Percentiles rank a stretch among this genome's conserved stretches.
These are phyloP conservation scores for Botrytis fabae DNA, from an alignment of 2,329 filamentous ascomycete genomes.

Conservation along the genomic window DNA sequence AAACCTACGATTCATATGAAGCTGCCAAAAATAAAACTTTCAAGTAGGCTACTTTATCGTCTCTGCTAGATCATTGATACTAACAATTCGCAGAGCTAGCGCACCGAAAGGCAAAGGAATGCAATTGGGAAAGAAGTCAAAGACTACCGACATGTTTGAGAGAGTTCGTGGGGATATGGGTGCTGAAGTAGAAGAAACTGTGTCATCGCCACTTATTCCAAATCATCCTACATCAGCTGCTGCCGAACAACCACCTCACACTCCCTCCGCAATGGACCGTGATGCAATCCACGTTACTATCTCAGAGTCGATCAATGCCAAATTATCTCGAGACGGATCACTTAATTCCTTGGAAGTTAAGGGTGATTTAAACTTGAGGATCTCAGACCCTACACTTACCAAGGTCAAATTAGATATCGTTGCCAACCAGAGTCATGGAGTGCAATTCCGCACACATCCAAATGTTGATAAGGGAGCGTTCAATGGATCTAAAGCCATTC, in stretches of 20 bases:
- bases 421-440: conserved; percentile 75
- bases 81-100: conserved; percentile 47
- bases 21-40: conserved; percentile 94
- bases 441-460: conserved; percentile 91
- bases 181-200: conserved; percentile 73
- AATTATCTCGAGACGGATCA: conserved; percentile 82
- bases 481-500: conserved; percentile 78
- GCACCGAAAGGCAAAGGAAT: conserved; percentile 93
- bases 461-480: conserved; percentile 92
- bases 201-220: conserved; percentile 63
- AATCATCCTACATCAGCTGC: conserved; percentile 50
- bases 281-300: conserved; percentile 87
- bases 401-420: conserved; percentile 85
- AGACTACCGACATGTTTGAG: conserved; percentile 96
- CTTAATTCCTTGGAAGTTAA: conserved; percentile 85
- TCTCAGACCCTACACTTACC: conserved; percentile 83
- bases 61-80: conserved; percentile 35
- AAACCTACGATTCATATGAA: conserved; percentile 92
- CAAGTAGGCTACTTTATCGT: conserved; percentile 58
- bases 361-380: conserved; percentile 88
- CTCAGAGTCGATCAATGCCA: conserved; percentile 86
- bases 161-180: conserved; percentile 89
- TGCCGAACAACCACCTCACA: conserved; percentile 51
- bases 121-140: conserved; percentile 98
- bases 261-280: conserved; percentile 70